phyloP scores from a whole-genome alignment of 441 rosid species.

The Euphorbia corollata region DNA sequence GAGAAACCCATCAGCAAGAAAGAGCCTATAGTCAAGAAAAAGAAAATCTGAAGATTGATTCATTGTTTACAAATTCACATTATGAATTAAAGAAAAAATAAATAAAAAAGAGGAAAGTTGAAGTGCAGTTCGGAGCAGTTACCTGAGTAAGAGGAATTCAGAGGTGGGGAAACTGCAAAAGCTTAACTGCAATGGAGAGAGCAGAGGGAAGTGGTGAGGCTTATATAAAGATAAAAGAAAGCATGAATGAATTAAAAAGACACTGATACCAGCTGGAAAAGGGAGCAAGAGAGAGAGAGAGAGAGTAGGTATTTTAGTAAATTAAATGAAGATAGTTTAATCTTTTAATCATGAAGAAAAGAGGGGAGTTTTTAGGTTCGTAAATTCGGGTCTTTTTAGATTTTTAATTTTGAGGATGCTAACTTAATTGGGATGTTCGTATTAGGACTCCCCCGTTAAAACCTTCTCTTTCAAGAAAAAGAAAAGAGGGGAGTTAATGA shows the following conservation, averaged over 20 bases:
- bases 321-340: too few species aligned
- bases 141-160: slow-evolving; percentile 46
- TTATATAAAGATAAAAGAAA: slow-evolving; percentile 29
- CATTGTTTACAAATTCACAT: not conserved
- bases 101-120: slow-evolving; percentile 18
- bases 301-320: too few species aligned
- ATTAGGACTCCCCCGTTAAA: too few species aligned
- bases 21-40: not conserved
- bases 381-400: too few species aligned
- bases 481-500: too few species aligned
- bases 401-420: too few species aligned
- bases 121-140: slow-evolving; percentile 22
- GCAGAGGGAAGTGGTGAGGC: slow-evolving; percentile 18
- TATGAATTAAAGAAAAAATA: not conserved
- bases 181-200: slow-evolving; percentile 1
- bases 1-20: slow-evolving; percentile 7
- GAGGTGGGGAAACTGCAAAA: slow-evolving; percentile 16
- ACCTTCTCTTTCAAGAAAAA: too few species aligned
- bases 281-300: slow-evolving; percentile 5
- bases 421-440: too few species aligned
- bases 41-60: slow-evolving; percentile 2
- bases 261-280: slow-evolving; percentile 31
- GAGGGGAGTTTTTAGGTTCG: too few species aligned
- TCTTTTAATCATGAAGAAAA: too few species aligned
- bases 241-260: not conserved